These are phyloP conservation scores for Carex kokanica DNA, from an alignment of 176 grass and related monocot species.

Conservation along the genomic window DNA sequence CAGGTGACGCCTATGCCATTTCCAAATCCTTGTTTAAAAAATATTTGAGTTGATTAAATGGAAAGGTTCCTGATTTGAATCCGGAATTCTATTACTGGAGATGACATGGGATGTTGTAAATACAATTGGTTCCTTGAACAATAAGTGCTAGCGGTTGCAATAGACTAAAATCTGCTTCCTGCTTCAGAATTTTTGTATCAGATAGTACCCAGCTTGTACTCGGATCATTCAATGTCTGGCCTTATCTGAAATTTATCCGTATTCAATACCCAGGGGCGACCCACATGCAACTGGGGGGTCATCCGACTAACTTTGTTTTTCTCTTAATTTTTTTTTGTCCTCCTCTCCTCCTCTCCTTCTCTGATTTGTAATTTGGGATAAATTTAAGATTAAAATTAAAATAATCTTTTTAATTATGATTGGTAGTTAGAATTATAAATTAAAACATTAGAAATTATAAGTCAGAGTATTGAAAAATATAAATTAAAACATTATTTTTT, in stretches of 20 bases:
- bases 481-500: too few species aligned
- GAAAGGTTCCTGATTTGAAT: neutral
- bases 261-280: neutral
- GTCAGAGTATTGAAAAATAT: too few species aligned
- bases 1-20: slow-evolving; percentile 58
- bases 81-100: neutral
- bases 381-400: too few species aligned
- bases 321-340: too few species aligned
- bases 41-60: slow-evolving; percentile 54
- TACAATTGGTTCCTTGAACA: neutral
- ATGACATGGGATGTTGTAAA: neutral
- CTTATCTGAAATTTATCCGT: neutral
- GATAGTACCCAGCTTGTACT: neutral
- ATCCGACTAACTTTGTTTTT: too few species aligned
- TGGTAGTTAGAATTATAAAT: too few species aligned
- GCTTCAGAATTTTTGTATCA: neutral
- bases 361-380: too few species aligned
- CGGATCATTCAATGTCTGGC: neutral
- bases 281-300: too few species aligned
- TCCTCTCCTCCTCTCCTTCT: too few species aligned
- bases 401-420: too few species aligned
- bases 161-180: neutral
- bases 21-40: slow-evolving; percentile 62
- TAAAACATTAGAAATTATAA: too few species aligned
- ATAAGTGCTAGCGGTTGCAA: slow-evolving; percentile 1